Conservation (phyloP, 225 moss, liverwort and hornwort genomes). For the Physcomitrium patens region DNA sequence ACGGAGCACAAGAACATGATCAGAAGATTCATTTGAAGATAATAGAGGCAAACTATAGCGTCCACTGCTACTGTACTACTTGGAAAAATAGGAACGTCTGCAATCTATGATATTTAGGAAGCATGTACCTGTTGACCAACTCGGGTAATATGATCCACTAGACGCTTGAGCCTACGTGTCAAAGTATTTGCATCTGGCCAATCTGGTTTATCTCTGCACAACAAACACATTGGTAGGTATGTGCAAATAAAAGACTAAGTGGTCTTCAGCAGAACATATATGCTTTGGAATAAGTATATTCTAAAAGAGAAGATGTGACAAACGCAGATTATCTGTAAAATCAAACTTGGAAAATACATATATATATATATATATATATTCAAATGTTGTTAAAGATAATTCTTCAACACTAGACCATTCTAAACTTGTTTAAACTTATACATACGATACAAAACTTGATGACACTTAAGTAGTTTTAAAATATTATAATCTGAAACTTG, state of each 20-base stretch:
- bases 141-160: constrained; percentile 79
- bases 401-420: too few relatives aligned
- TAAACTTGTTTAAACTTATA: too few relatives aligned
- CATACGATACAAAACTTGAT: too few relatives aligned
- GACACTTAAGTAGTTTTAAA: too few relatives aligned
- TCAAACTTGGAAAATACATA: constrained; percentile 6
- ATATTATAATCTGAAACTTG: too few relatives aligned
- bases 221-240: background rate
- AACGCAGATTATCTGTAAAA: too few relatives aligned
- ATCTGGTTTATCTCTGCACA: constrained; percentile 64
- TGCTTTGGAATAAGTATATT: too few relatives aligned
- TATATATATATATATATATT: too few relatives aligned
- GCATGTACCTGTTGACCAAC: constrained; percentile 67
- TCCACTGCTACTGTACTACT: background rate
- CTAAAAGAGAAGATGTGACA: too few relatives aligned
- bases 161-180: constrained; percentile 79
- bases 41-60: background rate
- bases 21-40: background rate
- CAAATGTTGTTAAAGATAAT: too few relatives aligned
- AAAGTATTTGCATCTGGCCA: constrained; percentile 88
- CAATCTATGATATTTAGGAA: constrained; percentile 8
- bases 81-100: background rate
- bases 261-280: too few relatives aligned
- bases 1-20: constrained; percentile 6
- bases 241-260: background rate